Percentiles rank a stretch among this genome's conserved stretches.
phyloP scores from a whole-genome alignment of 2,329 filamentous ascomycete species.

The Thyridium curvatum region DNA sequence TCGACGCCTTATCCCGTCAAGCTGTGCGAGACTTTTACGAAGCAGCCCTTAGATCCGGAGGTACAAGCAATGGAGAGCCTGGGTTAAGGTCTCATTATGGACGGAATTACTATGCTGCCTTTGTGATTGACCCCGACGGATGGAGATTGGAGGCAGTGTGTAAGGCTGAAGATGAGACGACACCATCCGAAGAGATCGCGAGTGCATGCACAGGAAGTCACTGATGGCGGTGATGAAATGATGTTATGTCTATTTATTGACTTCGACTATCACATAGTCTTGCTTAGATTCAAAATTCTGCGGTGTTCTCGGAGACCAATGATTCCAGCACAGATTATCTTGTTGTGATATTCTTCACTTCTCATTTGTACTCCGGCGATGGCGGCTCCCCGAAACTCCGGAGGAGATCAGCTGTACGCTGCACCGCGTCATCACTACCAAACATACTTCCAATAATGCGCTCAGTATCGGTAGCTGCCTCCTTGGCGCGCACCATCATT shows the following conservation, averaged over 20 bases:
- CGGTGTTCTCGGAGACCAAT: no score
- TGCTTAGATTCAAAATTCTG: no score
- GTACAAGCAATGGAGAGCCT: slow-evolving; percentile 19
- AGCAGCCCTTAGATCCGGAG: slow-evolving; percentile 18
- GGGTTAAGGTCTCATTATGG: slow-evolving; percentile 22
- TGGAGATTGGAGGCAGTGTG: slow-evolving; percentile 25
- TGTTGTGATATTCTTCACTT: no score
- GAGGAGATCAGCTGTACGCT: slow-evolving; percentile 5
- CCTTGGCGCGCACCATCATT: slow-evolving; percentile 8
- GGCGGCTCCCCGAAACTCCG: not conserved
- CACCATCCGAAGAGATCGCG: no score
- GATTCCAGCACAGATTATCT: no score
- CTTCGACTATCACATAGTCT: no score
- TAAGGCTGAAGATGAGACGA: no score
- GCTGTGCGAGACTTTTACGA: slow-evolving; percentile 22
- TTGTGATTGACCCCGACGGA: slow-evolving; percentile 24
- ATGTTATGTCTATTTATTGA: no score
- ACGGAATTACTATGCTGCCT: slow-evolving; percentile 24
- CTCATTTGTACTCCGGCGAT: no score
- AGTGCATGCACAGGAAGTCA: no score
- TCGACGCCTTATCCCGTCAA: slow-evolving; percentile 20
- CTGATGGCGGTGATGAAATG: no score
- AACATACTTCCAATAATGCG: slow-evolving; percentile 8
- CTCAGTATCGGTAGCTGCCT: slow-evolving; percentile 8
- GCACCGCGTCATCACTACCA: slow-evolving; percentile 4